Evolutionary conservation across 495 filamentous ascomycete genomes (phyloP).

Genomic region (Jackrogersella minutella): DNA sequence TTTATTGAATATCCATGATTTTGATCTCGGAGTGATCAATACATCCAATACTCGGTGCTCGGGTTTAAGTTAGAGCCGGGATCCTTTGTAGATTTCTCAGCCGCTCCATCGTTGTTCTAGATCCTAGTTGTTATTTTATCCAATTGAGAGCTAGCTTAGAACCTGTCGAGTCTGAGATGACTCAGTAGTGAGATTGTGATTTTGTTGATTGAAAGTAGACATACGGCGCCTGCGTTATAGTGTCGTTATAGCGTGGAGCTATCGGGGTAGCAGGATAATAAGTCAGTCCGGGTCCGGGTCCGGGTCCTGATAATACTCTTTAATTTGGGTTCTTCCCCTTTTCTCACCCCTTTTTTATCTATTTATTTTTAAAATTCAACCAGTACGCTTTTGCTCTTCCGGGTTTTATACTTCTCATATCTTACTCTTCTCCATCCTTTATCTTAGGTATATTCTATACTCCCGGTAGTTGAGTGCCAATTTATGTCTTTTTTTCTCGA

Average conservation of each 20-base stretch:
- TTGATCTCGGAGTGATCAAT: conserved; percentile 7
- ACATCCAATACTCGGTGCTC: conserved; percentile 20
- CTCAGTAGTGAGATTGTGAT: not conserved
- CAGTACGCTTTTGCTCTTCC: too few relatives aligned
- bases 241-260: not conserved
- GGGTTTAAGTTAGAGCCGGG: conserved; percentile 1
- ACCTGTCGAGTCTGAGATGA: not conserved
- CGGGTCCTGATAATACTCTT: too few relatives aligned
- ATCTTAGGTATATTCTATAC: too few relatives aligned
- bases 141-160: not conserved
- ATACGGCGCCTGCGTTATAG: not conserved
- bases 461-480: too few relatives aligned
- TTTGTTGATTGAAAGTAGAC: not conserved
- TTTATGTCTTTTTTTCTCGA: too few relatives aligned
- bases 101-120: not conserved
- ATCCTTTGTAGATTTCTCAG: not conserved
- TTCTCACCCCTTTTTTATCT: too few relatives aligned
- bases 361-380: not conserved
- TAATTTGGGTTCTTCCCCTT: too few relatives aligned
- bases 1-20: not conserved
- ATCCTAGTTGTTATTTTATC: not conserved
- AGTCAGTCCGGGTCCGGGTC: too few relatives aligned
- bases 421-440: not conserved
- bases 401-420: too few relatives aligned
- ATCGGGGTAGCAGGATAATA: not conserved